Conservation (phyloP, 1,284 basidiomycete genomes). For the Kalmanozyma brasiliensis region DNA sequence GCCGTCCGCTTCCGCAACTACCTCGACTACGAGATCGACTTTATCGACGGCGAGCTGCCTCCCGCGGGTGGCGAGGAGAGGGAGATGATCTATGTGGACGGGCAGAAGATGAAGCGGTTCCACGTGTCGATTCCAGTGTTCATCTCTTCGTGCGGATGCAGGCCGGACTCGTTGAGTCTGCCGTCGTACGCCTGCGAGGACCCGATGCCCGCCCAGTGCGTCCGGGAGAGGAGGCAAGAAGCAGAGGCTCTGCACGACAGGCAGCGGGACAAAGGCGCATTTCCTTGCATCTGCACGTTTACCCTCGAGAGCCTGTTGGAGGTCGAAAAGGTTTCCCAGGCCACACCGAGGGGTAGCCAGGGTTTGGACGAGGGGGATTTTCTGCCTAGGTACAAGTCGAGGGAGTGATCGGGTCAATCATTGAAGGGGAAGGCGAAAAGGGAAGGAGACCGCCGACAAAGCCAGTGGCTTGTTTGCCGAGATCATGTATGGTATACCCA, state of each 20-base stretch:
- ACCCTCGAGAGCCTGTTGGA: conserved; percentile 29
- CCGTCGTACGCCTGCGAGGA: conserved; percentile 33
- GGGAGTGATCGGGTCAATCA: conserved; percentile 7
- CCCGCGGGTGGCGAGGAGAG: neutral
- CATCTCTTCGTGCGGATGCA: conserved; percentile 30
- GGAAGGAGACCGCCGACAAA: too few species aligned
- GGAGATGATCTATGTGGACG: conserved; percentile 26
- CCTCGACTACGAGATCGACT: conserved; percentile 41
- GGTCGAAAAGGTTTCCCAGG: conserved; percentile 18
- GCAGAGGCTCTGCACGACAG: conserved; percentile 14
- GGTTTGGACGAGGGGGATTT: conserved; percentile 1
- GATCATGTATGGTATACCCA: too few species aligned
- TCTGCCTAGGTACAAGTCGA: conserved; percentile 7
- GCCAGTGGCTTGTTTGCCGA: too few species aligned
- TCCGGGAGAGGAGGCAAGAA: conserved; percentile 8
- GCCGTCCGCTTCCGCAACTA: conserved; percentile 28
- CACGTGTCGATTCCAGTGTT: conserved; percentile 21
- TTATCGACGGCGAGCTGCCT: conserved; percentile 30
- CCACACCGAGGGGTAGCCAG: neutral
- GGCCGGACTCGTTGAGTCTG: conserved; percentile 33
- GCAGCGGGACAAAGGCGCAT: conserved; percentile 20
- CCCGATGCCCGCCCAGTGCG: conserved; percentile 17
- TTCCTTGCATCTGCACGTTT: conserved; percentile 34
- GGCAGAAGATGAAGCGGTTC: conserved; percentile 42
- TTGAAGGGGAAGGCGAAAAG: too few species aligned